Evolutionary conservation across 2,329 filamentous ascomycete genomes (phyloP).

Genomic region (Camillea tinctor): DNA sequence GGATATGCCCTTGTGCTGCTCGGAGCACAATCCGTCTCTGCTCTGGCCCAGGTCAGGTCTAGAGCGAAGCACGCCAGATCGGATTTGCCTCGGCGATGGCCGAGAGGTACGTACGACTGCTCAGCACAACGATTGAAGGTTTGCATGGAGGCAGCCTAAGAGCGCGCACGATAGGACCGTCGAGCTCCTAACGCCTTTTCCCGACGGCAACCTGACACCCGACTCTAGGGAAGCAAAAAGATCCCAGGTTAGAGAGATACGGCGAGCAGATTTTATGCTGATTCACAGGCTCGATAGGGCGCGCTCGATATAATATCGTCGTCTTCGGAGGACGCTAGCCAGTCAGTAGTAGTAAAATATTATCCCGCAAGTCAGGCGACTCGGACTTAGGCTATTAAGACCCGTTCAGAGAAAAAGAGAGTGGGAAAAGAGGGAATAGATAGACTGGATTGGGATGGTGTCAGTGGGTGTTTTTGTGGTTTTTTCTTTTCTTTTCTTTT

Average conservation of each 20-base stretch:
- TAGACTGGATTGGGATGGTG: slow-evolving; percentile 6
- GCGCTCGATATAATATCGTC: slow-evolving; percentile 8
- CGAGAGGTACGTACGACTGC: slow-evolving; percentile 47
- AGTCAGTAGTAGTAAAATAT: slow-evolving; percentile 16
- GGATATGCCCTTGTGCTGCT: slow-evolving; percentile 61
- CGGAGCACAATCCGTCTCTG: slow-evolving; percentile 53
- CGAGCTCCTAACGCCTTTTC: slow-evolving; percentile 27
- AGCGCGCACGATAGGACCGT: slow-evolving; percentile 23
- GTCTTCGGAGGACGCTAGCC: slow-evolving; percentile 12
- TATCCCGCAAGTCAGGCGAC: slow-evolving; percentile 10
- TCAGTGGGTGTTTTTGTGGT: slow-evolving; percentile 8
- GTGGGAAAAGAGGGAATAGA: slow-evolving; percentile 3
- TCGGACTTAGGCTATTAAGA: slow-evolving; percentile 8
- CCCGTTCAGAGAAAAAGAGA: background rate
- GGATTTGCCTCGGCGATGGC: slow-evolving; percentile 58
- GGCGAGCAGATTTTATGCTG: slow-evolving; percentile 12
- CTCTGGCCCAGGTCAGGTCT: slow-evolving; percentile 55
- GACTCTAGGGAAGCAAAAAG: slow-evolving; percentile 15
- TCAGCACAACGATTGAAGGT: slow-evolving; percentile 45
- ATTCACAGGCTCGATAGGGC: slow-evolving; percentile 17
- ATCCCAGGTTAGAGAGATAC: slow-evolving; percentile 14
- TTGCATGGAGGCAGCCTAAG: slow-evolving; percentile 52
- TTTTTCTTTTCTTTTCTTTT: no score
- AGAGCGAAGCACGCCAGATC: slow-evolving; percentile 55
- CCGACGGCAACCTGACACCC: slow-evolving; percentile 20